Base-by-base conservation (phyloP, 768 basidiomycete species). In the Lentinula detonsa region DNA sequence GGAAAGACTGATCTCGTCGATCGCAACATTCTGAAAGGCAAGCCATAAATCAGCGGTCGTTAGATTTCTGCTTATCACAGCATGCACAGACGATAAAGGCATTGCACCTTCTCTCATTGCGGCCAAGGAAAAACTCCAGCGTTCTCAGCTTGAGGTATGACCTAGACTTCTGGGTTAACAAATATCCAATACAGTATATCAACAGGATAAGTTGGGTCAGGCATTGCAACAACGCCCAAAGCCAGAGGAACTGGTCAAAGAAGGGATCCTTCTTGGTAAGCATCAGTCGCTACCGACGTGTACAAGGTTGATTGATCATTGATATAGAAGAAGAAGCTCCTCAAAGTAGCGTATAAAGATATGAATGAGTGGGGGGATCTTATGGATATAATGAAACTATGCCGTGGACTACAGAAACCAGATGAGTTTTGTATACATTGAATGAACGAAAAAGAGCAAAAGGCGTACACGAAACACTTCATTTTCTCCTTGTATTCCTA, bases 1-100 rank as follows among this genome's bases (percentile, higher is more conserved):
- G 79, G 83, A n/a, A 82, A 83, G 70, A 70, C 78, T 43, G 82
- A 86, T 48, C 76, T 90, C 48, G 77, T 88, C 62, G 84, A 86
- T 37, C 81, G 85, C 63, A 87, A 87, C 69, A 88, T 90, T 63
- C 78, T 90, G 62, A 88, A 89, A 72, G 85, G 86, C 81, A 55
- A 61, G 72, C 66, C 8, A 13, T 18, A 31, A 16, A 55, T 33
- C 6, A n/a, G n/a, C 21, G 5, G 10, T 33, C 34, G 18, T 16
- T 1, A n/a, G 49, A 4, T 18, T 10, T 40, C n/a, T 49, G 16
- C 8, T 62, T 15, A 18, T 49, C 50, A 6, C 57, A 4, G 7
- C 37, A 57, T 46, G 1, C 9, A 52, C 64, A 90, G 87, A 86
- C 62, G 84, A 85, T 66, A 85, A 79, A 53, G 75, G 74, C 34